Evolutionary conservation across 768 basidiomycete genomes (phyloP).

Genomic region (Tricholoma furcatifolium): DNA sequence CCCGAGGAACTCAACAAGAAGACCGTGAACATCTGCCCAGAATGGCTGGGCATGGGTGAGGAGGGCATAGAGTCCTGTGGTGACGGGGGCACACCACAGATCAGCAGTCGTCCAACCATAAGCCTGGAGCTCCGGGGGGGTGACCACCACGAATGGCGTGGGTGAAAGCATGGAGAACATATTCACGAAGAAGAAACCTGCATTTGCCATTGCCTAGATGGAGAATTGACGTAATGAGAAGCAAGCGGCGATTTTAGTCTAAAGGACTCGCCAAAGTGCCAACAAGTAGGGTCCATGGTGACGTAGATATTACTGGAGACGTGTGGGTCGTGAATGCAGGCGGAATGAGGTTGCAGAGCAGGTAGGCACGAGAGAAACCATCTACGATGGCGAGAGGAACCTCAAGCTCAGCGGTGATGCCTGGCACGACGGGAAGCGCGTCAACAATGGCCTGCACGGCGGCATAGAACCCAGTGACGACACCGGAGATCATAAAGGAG

Average conservation of each 20-base stretch:
- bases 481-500: slow-evolving; percentile 79
- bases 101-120: slow-evolving; percentile 88
- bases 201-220: slow-evolving; percentile 66
- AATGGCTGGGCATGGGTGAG: slow-evolving; percentile 87
- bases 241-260: neutral
- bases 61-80: slow-evolving; percentile 76
- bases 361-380: slow-evolving; percentile 73
- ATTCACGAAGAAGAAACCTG: slow-evolving; percentile 78
- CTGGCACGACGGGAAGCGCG: slow-evolving; percentile 54
- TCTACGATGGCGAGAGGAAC: slow-evolving; percentile 74
- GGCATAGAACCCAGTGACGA: slow-evolving; percentile 61
- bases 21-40: slow-evolving; percentile 60
- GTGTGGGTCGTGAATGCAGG: slow-evolving; percentile 58
- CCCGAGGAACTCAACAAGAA: slow-evolving; percentile 49
- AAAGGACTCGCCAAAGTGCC: slow-evolving; percentile 60
- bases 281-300: slow-evolving; percentile 76
- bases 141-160: slow-evolving; percentile 62
- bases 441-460: slow-evolving; percentile 61
- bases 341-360: slow-evolving; percentile 78
- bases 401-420: slow-evolving; percentile 54
- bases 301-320: slow-evolving; percentile 49
- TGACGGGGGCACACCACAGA: slow-evolving; percentile 79
- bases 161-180: slow-evolving; percentile 76
- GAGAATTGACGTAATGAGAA: neutral
- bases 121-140: slow-evolving; percentile 76